A percentile compares a stretch with the other conserved stretches of the same genome.
phyloP scores from a whole-genome alignment of 116 monocot species.

The Dioscorea cayenensis region DNA sequence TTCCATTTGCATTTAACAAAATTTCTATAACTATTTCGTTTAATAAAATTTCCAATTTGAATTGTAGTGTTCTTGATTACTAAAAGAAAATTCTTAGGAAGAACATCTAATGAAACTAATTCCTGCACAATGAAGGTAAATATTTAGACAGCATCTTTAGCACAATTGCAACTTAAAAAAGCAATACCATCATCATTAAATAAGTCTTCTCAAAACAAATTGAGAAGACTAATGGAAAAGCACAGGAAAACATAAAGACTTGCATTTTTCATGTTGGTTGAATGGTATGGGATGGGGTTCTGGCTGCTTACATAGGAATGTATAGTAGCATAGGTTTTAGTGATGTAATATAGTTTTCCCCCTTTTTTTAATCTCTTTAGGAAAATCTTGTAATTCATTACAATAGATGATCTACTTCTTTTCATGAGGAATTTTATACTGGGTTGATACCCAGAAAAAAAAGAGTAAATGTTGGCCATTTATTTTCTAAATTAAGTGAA shows the following conservation, averaged over 20 bases:
- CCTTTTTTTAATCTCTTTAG: neutral
- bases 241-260: neutral
- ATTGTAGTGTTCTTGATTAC: slow-evolving; percentile 49
- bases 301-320: neutral
- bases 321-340: slow-evolving; percentile 4
- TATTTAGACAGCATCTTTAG: too few species aligned
- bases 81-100: slow-evolving; percentile 70
- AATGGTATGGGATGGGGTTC: neutral
- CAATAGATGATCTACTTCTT: neutral
- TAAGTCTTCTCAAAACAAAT: neutral
- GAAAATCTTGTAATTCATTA: slow-evolving; percentile 3
- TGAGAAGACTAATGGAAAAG: neutral
- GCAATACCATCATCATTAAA: neutral
- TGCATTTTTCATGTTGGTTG: neutral
- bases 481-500: neutral
- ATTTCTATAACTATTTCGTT: too few species aligned
- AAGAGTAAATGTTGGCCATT: neutral
- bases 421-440: neutral
- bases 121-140: slow-evolving; percentile 37
- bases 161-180: too few species aligned
- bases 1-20: too few species aligned
- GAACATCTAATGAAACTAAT: slow-evolving; percentile 50
- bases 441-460: neutral
- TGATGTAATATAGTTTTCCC: slow-evolving; percentile 3
- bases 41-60: neutral